Evolutionary conservation across 495 filamentous ascomycete genomes (phyloP).

Genomic region (Evernia prunastri): DNA sequence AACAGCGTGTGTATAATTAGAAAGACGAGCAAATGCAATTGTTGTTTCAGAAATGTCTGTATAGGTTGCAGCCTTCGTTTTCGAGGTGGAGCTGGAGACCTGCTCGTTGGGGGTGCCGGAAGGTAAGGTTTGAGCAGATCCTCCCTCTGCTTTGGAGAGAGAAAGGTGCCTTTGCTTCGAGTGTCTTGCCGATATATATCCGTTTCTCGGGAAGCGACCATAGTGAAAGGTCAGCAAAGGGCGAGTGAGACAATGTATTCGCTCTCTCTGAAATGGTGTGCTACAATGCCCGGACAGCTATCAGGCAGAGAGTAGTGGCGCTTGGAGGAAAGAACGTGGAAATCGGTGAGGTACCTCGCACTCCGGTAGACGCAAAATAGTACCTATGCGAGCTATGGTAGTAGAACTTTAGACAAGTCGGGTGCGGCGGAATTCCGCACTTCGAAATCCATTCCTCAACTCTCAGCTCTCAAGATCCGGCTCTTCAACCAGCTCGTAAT

Average conservation of each 20-base stretch:
- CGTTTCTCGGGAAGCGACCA: conserved; percentile 51
- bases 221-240: conserved; percentile 24
- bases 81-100: conserved; percentile 23
- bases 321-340: no score
- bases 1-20: conserved; percentile 72
- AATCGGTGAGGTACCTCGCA: no score
- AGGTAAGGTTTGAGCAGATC: conserved; percentile 69
- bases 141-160: conserved; percentile 63
- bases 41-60: conserved; percentile 58
- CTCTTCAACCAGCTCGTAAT: not conserved
- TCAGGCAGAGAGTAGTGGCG: no score
- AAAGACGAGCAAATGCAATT: conserved; percentile 64
- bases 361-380: no score
- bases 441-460: no score
- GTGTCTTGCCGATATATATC: conserved; percentile 59
- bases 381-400: no score
- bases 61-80: conserved; percentile 43
- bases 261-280: not conserved
- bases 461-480: not conserved
- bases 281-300: not conserved
- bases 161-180: conserved; percentile 48
- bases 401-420: no score
- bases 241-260: not conserved
- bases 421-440: not conserved
- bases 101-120: conserved; percentile 48